phyloP scores from a whole-genome alignment of 2,329 filamentous ascomycete species.

The Hypoxylon rubiginosum region DNA sequence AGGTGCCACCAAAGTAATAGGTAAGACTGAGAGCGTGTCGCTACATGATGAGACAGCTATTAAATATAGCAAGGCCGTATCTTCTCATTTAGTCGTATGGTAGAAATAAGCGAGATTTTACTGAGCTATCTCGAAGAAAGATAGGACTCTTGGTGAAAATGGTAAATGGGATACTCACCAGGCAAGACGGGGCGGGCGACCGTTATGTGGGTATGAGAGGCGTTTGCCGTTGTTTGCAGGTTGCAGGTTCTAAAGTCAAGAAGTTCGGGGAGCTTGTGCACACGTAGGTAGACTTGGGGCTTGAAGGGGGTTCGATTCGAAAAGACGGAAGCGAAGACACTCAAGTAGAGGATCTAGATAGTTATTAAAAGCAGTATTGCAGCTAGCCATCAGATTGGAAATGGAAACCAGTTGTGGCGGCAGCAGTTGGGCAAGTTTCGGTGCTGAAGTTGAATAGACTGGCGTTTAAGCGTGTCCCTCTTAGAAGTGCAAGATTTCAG shows the following conservation, averaged over 20 bases:
- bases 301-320: neutral
- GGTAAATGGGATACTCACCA: neutral
- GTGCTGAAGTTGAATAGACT: neutral
- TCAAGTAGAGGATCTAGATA: neutral
- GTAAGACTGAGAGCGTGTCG: neutral
- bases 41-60: neutral
- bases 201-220: neutral
- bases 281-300: neutral
- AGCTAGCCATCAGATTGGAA: neutral
- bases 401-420: neutral
- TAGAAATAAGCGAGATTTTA: neutral
- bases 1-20: neutral
- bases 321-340: neutral
- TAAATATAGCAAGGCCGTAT: neutral
- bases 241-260: neutral
- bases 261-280: neutral
- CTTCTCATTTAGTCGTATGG: neutral
- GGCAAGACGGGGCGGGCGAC: neutral
- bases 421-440: neutral
- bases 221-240: neutral
- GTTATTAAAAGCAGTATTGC: neutral
- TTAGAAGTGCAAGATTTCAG: neutral
- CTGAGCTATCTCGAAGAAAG: neutral
- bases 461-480: neutral
- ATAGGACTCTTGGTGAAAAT: neutral